Conservation (phyloP, 768 basidiomycete genomes). For the Boletus huronensis region DNA sequence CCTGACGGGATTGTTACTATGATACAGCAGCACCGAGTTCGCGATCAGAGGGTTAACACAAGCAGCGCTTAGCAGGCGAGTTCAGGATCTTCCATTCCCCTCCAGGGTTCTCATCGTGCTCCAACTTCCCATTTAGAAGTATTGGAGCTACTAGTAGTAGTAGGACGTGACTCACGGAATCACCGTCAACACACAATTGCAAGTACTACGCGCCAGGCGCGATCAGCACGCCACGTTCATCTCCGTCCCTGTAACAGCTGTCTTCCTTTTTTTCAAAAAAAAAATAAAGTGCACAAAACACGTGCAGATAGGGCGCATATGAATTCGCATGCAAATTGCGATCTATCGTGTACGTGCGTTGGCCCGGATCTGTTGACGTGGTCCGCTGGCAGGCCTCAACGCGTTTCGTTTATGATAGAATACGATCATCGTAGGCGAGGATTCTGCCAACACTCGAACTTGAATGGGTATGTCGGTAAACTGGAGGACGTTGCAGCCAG, state of each 20-base stretch:
- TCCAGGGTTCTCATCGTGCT: not conserved
- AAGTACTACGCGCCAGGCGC: conserved; percentile 20
- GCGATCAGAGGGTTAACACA: conserved; percentile 25
- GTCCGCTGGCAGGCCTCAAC: too few species aligned
- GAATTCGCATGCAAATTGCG: not conserved
- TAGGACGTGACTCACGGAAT: conserved; percentile 37
- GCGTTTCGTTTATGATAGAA: not conserved
- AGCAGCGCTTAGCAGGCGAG: conserved; percentile 15
- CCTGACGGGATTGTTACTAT: not conserved
- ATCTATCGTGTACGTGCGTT: not conserved
- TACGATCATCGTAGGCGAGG: not conserved
- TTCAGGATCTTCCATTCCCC: not conserved
- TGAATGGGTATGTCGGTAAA: too few species aligned
- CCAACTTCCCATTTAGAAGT: conserved; percentile 21
- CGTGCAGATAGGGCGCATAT: not conserved
- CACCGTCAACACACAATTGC: conserved; percentile 43
- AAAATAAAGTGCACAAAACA: not conserved
- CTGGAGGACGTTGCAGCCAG: not conserved
- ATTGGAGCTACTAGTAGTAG: conserved; percentile 35
- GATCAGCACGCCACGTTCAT: conserved; percentile 1
- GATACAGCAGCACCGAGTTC: conserved; percentile 14
- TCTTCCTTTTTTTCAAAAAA: not conserved
- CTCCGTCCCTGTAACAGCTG: not conserved
- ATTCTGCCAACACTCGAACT: not conserved
- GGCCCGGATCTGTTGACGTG: not conserved